Evolutionary conservation across 495 filamentous ascomycete species (phyloP).

Genomic region (Podospora pseudoanserina): DNA sequence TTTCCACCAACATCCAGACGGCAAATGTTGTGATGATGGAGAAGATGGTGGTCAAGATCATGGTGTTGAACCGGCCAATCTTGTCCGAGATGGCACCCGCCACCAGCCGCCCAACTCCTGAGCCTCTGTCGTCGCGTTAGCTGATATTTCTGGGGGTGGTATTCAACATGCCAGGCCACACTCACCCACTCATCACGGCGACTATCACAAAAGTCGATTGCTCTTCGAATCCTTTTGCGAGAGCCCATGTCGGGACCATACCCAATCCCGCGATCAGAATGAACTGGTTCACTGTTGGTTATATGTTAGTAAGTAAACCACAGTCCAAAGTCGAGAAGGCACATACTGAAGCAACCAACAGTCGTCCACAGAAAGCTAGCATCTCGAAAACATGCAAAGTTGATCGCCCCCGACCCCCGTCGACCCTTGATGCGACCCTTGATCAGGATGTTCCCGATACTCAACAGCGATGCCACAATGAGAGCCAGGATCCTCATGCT

Average conservation of each 20-base stretch:
- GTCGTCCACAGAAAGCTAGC: constrained; percentile 13
- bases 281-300: constrained; percentile 14
- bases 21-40: constrained; percentile 13
- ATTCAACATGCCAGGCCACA: not conserved
- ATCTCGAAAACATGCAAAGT: constrained; percentile 8
- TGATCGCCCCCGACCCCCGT: constrained; percentile 11
- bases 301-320: not conserved
- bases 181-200: constrained; percentile 15
- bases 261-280: constrained; percentile 16
- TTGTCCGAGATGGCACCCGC: constrained; percentile 14
- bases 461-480: constrained; percentile 36
- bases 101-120: constrained; percentile 12
- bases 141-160: not conserved
- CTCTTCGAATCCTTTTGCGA: constrained; percentile 4
- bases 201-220: constrained; percentile 13
- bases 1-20: constrained; percentile 16
- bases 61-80: constrained; percentile 19
- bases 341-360: constrained; percentile 14
- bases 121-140: constrained; percentile 1
- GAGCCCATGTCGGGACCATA: constrained; percentile 18
- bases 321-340: not conserved
- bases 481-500: constrained; percentile 44
- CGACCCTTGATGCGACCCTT: constrained; percentile 12
- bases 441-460: constrained; percentile 11
- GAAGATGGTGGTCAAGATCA: constrained; percentile 14